Base-by-base conservation (phyloP, 1,284 basidiomycete genomes). In the Sutorius eximius region DNA sequence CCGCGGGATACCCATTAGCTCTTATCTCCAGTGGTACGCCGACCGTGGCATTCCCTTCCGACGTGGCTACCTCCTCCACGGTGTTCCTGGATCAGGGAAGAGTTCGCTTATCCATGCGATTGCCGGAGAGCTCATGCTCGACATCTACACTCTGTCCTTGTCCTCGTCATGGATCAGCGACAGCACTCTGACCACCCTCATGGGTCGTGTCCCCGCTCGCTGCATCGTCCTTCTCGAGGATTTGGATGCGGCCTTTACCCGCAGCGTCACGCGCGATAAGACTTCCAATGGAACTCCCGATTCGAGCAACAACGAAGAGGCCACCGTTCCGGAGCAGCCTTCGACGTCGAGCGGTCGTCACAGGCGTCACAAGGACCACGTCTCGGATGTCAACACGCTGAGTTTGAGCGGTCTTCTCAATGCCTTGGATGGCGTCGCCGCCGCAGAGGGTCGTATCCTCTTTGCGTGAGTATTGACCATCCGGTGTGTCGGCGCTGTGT, bases 211-310 rank as follows among this genome's bases (percentile, higher is more conserved):
- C 2, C 90, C 91, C 2, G 81, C 86, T 12, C 80, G 89, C n/a
- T 90, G 87, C 64, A 89, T 94, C 44, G 82, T 93, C 41, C 77
- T 94, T 29, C 79, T 94, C 27, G 91, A 94, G 67, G 91, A 94
- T 66, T 78, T 92, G 45, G 89, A 92, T 61, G 89, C 89, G 0
- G 89, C 89, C 0, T 91, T 92, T 68, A 87, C 87, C 11, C 79
- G 89, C 55, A 87, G 84, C 59, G 82, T 84, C 4, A 78, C 77
- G 11, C 81, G 88, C 44, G 82, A 84, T 60, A 77, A 78, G 57
- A 75, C 70, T 55, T 75, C 77, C 5, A 79, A 70, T 27, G 77
- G 71, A 58, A 77, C 67, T 45, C 74, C 79, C 11, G 75, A 77
- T 55, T 70, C 75, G 37, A 63, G 71, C 34, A 75, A 70, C 34